A percentile compares a stretch with the other conserved stretches of the same genome.
phyloP scores from a whole-genome alignment of 2,329 filamentous ascomycete genomes.

The Sclerotinia nivalis region DNA sequence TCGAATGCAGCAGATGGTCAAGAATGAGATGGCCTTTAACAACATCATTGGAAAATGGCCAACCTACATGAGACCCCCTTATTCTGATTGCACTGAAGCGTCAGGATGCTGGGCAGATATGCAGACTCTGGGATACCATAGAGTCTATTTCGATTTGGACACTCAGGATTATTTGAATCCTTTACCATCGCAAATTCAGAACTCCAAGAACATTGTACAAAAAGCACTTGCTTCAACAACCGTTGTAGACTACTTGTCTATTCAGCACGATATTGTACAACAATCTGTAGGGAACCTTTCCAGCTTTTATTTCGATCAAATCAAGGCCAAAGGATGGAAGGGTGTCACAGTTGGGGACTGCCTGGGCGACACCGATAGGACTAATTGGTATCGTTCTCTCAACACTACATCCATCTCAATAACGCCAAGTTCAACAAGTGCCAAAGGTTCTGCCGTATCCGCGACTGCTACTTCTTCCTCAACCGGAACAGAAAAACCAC shows the following conservation, averaged over 20 bases:
- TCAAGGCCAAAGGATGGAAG: slow-evolving; percentile 42
- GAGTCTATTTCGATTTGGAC: slow-evolving; percentile 52
- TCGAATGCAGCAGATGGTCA: slow-evolving; percentile 50
- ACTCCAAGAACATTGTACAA: slow-evolving; percentile 48
- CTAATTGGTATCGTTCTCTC: slow-evolving; percentile 45
- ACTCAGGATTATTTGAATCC: slow-evolving; percentile 52
- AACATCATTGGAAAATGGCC: slow-evolving; percentile 55
- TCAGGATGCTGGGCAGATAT: slow-evolving; percentile 43
- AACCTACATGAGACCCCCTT: slow-evolving; percentile 52
- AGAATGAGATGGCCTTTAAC: slow-evolving; percentile 55
- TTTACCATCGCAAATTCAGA: slow-evolving; percentile 45
- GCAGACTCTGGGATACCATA: slow-evolving; percentile 47
- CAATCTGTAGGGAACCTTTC: slow-evolving; percentile 40
- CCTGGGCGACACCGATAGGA: slow-evolving; percentile 44
- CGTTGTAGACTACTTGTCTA: slow-evolving; percentile 44
- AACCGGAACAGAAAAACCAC: neutral
- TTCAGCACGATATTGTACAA: slow-evolving; percentile 45
- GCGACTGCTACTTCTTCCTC: neutral
- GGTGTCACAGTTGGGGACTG: slow-evolving; percentile 50
- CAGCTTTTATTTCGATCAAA: slow-evolving; percentile 37
- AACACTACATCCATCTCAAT: neutral
- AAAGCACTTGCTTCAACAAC: slow-evolving; percentile 40
- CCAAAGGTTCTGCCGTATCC: neutral
- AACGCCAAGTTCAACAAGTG: neutral
- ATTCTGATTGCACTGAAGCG: slow-evolving; percentile 40